phyloP scores from a whole-genome alignment of 2,329 filamentous ascomycete species.

The Cercospora zeae-maydis region DNA sequence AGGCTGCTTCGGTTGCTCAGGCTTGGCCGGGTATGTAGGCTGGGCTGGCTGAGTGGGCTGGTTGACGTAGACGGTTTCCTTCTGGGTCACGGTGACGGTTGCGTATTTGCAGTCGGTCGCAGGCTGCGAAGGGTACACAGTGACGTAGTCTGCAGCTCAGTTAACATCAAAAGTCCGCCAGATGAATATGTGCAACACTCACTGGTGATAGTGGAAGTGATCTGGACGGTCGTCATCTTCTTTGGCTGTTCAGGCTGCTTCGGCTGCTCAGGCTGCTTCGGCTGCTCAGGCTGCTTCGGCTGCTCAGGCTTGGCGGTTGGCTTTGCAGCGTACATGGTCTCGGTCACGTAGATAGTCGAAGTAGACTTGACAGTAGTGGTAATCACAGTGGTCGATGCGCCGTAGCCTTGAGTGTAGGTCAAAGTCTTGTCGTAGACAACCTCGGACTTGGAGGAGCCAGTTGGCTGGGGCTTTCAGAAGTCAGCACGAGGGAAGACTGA shows the following conservation, averaged over 20 bases:
- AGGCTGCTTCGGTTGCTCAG: constrained; percentile 1
- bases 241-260: constrained; percentile 8
- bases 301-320: constrained; percentile 10
- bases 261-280: constrained; percentile 13
- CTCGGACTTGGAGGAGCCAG: constrained; percentile 26
- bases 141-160: constrained; percentile 32
- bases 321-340: constrained; percentile 30
- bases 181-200: too few relatives aligned
- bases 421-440: constrained; percentile 32
- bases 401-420: constrained; percentile 37
- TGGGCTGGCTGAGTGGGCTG: constrained; percentile 9
- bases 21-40: constrained; percentile 18
- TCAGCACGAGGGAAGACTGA: too few relatives aligned
- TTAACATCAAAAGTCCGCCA: too few relatives aligned
- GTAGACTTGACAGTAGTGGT: constrained; percentile 38
- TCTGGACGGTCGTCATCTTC: constrained; percentile 29
- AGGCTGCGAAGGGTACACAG: constrained; percentile 31
- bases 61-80: constrained; percentile 33
- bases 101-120: constrained; percentile 26
- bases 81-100: constrained; percentile 37
- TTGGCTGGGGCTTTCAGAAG: constrained; percentile 13
- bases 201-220: constrained; percentile 33
- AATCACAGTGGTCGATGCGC: constrained; percentile 34
- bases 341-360: constrained; percentile 33
- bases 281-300: background rate